These are phyloP conservation scores for Russula brevipes DNA, from an alignment of 768 basidiomycete genomes.

Conservation along the genomic window DNA sequence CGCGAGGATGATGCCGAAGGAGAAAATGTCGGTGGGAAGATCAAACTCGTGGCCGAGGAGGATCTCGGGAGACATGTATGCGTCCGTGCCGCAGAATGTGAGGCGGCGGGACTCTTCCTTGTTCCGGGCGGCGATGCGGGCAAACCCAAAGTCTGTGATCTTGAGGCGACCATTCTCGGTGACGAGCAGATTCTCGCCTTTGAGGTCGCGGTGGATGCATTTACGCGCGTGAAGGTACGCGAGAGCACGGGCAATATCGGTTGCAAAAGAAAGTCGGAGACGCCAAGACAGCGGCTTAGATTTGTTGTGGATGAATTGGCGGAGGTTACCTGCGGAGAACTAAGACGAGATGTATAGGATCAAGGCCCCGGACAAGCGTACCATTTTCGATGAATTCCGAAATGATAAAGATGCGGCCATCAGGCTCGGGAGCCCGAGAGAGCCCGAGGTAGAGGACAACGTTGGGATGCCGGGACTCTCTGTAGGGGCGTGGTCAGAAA, in stretches of 20 bases:
- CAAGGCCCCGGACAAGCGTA: slow-evolving; percentile 12
- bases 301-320: slow-evolving; percentile 86
- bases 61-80: slow-evolving; percentile 98
- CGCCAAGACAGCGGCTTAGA: slow-evolving; percentile 86
- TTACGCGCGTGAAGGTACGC: slow-evolving; percentile 95
- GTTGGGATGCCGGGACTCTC: slow-evolving; percentile 85
- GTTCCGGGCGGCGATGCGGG: slow-evolving; percentile 87
- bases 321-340: slow-evolving; percentile 55
- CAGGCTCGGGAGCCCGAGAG: slow-evolving; percentile 69
- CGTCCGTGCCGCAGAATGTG: slow-evolving; percentile 85
- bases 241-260: slow-evolving; percentile 89
- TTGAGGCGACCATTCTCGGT: slow-evolving; percentile 92
- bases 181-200: slow-evolving; percentile 96
- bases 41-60: slow-evolving; percentile 87
- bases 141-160: slow-evolving; percentile 98
- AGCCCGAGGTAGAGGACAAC: slow-evolving; percentile 92
- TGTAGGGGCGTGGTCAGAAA: slow-evolving; percentile 25
- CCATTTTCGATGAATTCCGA: slow-evolving; percentile 93
- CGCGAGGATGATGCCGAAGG: slow-evolving; percentile 87
- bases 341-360: neutral
- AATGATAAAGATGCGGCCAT: slow-evolving; percentile 87
- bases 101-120: slow-evolving; percentile 83
- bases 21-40: slow-evolving; percentile 91
- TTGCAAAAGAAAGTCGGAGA: slow-evolving; percentile 89
- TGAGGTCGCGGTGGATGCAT: slow-evolving; percentile 86